phyloP scores from a whole-genome alignment of 208 protist species.

The Leishmania tarentolae region DNA sequence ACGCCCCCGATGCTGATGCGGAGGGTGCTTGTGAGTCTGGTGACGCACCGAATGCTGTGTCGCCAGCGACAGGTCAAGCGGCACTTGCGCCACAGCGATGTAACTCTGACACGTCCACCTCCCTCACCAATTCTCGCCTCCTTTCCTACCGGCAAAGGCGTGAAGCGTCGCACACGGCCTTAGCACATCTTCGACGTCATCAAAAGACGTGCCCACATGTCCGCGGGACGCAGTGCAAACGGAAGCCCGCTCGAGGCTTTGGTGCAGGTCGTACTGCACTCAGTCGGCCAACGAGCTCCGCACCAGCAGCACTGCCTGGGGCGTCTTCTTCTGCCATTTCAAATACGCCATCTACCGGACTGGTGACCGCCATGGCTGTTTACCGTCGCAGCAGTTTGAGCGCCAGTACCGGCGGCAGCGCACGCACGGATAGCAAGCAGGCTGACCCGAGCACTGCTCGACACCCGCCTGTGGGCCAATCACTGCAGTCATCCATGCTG shows the following conservation, averaged over 20 bases:
- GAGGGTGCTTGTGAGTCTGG: neutral
- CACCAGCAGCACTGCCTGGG: neutral
- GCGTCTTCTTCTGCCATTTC: neutral
- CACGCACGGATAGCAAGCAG: neutral
- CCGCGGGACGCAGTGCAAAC: neutral
- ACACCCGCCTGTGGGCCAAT: neutral
- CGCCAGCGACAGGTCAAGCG: no score
- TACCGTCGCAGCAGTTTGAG: neutral
- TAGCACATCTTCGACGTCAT: neutral
- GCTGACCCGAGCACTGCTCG: neutral
- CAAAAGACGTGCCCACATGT: neutral
- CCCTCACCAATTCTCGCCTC: neutral
- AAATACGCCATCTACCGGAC: neutral
- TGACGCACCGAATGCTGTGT: neutral
- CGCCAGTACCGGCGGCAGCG: neutral
- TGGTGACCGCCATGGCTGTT: slow-evolving; percentile 5
- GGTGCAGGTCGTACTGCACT: neutral
- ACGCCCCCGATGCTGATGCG: neutral
- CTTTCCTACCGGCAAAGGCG: neutral
- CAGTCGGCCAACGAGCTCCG: neutral
- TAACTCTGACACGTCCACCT: neutral
- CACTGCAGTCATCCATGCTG: neutral
- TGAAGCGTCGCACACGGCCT: neutral
- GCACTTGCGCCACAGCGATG: neutral
- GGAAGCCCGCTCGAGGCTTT: neutral